Base-by-base conservation (phyloP, 164 flowering plant species). In the Sedum album region DNA sequence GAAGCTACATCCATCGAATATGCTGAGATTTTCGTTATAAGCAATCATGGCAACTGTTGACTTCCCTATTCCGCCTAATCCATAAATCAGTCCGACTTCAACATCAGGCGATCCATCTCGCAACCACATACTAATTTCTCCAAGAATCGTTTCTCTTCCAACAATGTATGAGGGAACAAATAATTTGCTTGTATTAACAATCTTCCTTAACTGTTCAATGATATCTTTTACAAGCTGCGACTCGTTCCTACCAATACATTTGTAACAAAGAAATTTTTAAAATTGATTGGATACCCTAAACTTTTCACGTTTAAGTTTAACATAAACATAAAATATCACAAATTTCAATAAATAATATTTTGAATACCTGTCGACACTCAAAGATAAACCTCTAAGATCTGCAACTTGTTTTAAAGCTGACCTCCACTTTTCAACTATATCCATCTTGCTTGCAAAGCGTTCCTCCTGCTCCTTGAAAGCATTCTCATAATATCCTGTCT, bases 61-160 rank as follows among this genome's bases (percentile, higher is more conserved):
- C 66, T 71, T 71, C 17, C 74, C 74, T 5, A 72, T 66, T 15
- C 74, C 74, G 11, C 74, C 74, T 63, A 72, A 42, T 5, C 66
- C 74, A 21, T 55, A 41, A 39, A 71, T 66, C 44, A 63, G 55
- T 8, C 66, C 46, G 5, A 71, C 38, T n/a, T 26, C 42, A 17
- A 71, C 73, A 35, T 39, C 66, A 2, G 17, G 6, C 26, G 60
- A 23, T 6, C 26, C 53, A 28, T 36, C 28, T 20, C 6, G n/a
- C 61, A 71, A 36, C 31, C 41, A 51, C 11, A 15, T n/a, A 39
- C 11, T 28, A 31, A 71, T 14, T 38, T 18, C 36, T 57, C 14
- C 28, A 25, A 66, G 39, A 14, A n/a, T 33, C 25, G 15, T 5
- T 26, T 66, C 60, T 11, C 67, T 66, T 57, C 74, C 74, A 41